phyloP scores from a whole-genome alignment of 1,139 yeast species.

The Diutina sp. region DNA sequence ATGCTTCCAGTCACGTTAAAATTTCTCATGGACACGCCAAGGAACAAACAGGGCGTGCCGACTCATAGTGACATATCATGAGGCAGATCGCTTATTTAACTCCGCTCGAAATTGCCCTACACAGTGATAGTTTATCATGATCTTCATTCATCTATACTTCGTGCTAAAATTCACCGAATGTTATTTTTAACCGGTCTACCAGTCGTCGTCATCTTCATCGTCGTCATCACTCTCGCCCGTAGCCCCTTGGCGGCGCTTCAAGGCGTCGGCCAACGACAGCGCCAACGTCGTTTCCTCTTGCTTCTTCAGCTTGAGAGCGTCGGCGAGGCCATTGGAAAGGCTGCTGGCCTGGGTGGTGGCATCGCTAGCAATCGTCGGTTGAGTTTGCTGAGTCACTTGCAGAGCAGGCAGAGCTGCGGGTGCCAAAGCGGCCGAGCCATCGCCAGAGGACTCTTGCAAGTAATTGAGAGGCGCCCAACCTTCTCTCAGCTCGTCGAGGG shows the following conservation, averaged over 20 bases:
- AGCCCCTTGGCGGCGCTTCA: constrained; percentile 73
- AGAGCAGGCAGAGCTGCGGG: constrained; percentile 11
- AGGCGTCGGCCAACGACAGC: constrained; percentile 82
- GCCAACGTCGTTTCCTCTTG: constrained; percentile 57
- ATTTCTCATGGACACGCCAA: too few relatives aligned
- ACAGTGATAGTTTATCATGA: too few relatives aligned
- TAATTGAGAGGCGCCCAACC: constrained; percentile 98
- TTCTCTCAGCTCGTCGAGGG: constrained; percentile 60
- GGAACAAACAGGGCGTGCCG: too few relatives aligned
- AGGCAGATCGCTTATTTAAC: too few relatives aligned
- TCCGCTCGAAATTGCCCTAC: too few relatives aligned
- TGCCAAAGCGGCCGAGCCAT: neutral
- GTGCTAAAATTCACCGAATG: neutral
- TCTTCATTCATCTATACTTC: too few relatives aligned
- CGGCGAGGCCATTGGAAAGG: constrained; percentile 52
- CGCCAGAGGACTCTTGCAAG: constrained; percentile 34
- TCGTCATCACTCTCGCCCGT: constrained; percentile 64
- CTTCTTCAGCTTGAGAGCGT: constrained; percentile 57
- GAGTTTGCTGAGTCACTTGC: constrained; percentile 7
- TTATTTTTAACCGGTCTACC: neutral
- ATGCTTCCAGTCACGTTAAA: too few relatives aligned
- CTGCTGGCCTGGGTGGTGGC: constrained; percentile 10
- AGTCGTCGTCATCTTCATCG: constrained; percentile 53
- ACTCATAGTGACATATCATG: too few relatives aligned
- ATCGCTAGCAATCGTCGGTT: constrained; percentile 14